Evolutionary conservation across 495 filamentous ascomycete species (phyloP).

Genomic region (Articulospora tetracladia): DNA sequence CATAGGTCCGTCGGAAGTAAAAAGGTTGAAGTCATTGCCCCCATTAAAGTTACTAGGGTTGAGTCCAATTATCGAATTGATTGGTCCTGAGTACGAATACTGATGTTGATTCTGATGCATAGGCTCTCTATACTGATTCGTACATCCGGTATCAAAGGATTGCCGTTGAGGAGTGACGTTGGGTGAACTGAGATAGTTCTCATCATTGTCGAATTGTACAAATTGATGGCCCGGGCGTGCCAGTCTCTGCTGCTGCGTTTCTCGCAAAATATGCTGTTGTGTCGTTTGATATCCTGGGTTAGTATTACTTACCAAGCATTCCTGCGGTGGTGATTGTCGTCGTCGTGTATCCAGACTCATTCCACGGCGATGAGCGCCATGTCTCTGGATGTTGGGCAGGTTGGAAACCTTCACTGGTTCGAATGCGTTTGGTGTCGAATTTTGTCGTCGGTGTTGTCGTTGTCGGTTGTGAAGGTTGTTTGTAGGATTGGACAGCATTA

Average conservation of each 20-base stretch:
- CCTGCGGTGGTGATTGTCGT: constrained; percentile 48
- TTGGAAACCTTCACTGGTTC: constrained; percentile 61
- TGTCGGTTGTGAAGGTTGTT: constrained; percentile 65
- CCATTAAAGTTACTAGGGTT: constrained; percentile 33
- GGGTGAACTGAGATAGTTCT: constrained; percentile 44
- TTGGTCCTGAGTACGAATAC: constrained; percentile 30
- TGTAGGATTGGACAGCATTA: constrained; percentile 74
- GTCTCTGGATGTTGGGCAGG: constrained; percentile 52
- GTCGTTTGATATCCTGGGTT: constrained; percentile 69
- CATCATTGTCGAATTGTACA: constrained; percentile 27
- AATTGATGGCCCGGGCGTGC: constrained; percentile 54
- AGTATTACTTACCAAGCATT: constrained; percentile 56
- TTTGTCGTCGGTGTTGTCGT: constrained; percentile 79
- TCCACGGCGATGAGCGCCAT: constrained; percentile 66
- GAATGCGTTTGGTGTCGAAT: constrained; percentile 77
- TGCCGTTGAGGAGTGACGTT: constrained; percentile 41
- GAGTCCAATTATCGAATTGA: constrained; percentile 40
- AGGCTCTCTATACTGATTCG: constrained; percentile 30
- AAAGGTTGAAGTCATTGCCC: constrained; percentile 24
- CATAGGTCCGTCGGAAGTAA: constrained; percentile 11
- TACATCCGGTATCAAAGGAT: constrained; percentile 38
- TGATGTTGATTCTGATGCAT: constrained; percentile 11
- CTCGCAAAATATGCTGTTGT: constrained; percentile 62
- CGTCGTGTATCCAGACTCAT: constrained; percentile 72
- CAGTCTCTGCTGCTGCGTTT: constrained; percentile 41